Base-by-base conservation (phyloP, 2,329 filamentous ascomycete genomes). In the Ilyonectria robusta region DNA sequence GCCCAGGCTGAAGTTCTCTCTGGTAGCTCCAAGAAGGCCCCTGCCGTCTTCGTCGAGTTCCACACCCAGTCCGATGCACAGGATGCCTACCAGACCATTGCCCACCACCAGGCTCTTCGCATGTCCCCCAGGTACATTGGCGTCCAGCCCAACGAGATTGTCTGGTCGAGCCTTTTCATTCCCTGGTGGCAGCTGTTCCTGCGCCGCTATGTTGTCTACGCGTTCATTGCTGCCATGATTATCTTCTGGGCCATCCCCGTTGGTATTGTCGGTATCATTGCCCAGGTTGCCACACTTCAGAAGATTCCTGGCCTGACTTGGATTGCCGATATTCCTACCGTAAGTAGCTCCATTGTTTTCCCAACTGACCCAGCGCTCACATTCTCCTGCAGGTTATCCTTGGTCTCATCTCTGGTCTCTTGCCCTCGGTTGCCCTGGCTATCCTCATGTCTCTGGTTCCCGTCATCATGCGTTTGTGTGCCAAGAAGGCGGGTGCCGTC, bases 21-120 rank as follows among this genome's bases (percentile, higher is more conserved):
- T 13, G 90, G 92, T 55, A 87, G 93, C 69, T 91, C 86, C 26
- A 85, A 88, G 59, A 86, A 87, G 71, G 84, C 92, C 60, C 89
- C 89, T 59, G 91, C 94, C 3, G 92, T 96, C n/a, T 98, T 99
- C 75, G 93, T 99, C 70, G 95, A 98, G 77, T 99, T 97, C 77
- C 87, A 89, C 70, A 90, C 88, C 4, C 93, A 97, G 78, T 88
- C 91, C 26, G 93, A 94, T 67, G 96, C 96, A 9, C 95, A 99
- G 79, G 85, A 87, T 64, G 95, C 95, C 26, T 97, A 88, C 80
- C 95, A 98, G 80, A 91, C 90, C 21, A 85, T 97, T 31, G 89
- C 94, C 7, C 93, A 96, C 81, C 93, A 96, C 78, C 89, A 93
- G 62, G 91, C 93, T 31, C 84, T 95, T 47, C 93, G 94, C 80